These are phyloP conservation scores for Stevia rebaudiana DNA, from an alignment of 140 eudicot genomes.

Conservation along the genomic window DNA sequence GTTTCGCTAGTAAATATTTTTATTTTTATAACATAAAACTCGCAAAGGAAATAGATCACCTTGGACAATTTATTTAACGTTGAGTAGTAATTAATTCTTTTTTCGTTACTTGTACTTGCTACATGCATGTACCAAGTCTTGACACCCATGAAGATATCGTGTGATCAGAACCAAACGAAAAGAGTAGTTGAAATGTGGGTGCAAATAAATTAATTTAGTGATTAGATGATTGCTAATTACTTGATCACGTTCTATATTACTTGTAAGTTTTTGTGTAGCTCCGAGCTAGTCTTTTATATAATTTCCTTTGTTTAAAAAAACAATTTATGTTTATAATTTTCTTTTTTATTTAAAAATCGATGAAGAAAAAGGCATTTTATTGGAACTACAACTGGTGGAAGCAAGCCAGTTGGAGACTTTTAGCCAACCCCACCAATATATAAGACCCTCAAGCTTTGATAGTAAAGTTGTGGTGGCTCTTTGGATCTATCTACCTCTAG, in stretches of 20 bases:
- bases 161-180: conserved; percentile 16
- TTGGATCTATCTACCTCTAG: conserved; percentile 32
- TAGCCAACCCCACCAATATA: conserved; percentile 2
- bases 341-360: conserved; percentile 4
- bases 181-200: conserved; percentile 6
- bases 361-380: conserved; percentile 35
- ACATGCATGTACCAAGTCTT: not conserved
- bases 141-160: not conserved
- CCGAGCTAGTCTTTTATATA: too few species aligned
- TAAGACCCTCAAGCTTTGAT: conserved; percentile 14
- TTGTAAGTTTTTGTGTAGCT: too few species aligned
- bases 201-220: too few species aligned
- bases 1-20: not conserved
- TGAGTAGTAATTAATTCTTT: not conserved
- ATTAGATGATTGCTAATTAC: too few species aligned
- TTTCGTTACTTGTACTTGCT: conserved; percentile 8
- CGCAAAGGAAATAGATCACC: not conserved
- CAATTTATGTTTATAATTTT: not conserved
- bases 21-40: not conserved
- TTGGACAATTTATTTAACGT: too few species aligned
- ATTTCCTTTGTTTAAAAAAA: too few species aligned
- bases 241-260: too few species aligned
- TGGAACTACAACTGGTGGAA: conserved; percentile 45
- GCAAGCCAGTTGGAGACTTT: conserved; percentile 18
- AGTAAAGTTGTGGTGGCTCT: conserved; percentile 15